Evolutionary conservation across 2,329 filamentous ascomycete species (phyloP), one percentile per base, ranked within the genome.

Genomic region (Coniochaeta prunicola): DNA sequence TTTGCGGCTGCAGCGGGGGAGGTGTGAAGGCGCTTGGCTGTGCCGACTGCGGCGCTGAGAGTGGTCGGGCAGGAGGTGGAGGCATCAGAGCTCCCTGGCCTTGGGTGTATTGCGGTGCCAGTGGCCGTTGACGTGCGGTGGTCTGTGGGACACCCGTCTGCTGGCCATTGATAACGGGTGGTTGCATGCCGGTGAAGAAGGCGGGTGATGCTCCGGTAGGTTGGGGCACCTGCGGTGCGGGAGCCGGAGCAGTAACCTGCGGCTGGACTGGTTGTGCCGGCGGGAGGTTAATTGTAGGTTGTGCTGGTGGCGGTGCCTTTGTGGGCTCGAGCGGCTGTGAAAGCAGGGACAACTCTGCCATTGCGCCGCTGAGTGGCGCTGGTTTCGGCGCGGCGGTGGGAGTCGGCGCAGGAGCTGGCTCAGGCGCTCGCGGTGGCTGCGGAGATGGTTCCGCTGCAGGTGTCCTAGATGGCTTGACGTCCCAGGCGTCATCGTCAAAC

Each of bases 401-500:
- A 45, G 70, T 59, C 33, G 73, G 53, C 58, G 69, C 70, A 34
- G 78, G 69, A 53, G 76, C 61, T 1, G 65, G 62, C 15, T 64
- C 56, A 9, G 67, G 62, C 10, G 64, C 59, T 7, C 65, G 42
- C 1, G 63, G 58, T 17, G 64, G 54, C 45, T 63, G 64, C 1
- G 67, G 59, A 26, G 63, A 54, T 12, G 67, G 64, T 45, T 66
- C 65, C 5, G 67, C 60, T 2, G 63, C 50, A 56, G 60, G 64
- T 56, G 86, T 82, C 69, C 86, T 88, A 15, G 88, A 83, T 19
- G 91, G 90, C 76, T 97, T 97, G 56, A 96, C 88, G 67, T 96
- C 91, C 94, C 94, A 99, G 9, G 94, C 94, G 76, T 97, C 91
- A 68, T 97, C 94, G 57, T 99, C 94, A 68, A 97, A 97, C 2